These are phyloP conservation scores for Kwoniella botswanensis DNA, from an alignment of 768 basidiomycete genomes.

Conservation along the genomic window DNA sequence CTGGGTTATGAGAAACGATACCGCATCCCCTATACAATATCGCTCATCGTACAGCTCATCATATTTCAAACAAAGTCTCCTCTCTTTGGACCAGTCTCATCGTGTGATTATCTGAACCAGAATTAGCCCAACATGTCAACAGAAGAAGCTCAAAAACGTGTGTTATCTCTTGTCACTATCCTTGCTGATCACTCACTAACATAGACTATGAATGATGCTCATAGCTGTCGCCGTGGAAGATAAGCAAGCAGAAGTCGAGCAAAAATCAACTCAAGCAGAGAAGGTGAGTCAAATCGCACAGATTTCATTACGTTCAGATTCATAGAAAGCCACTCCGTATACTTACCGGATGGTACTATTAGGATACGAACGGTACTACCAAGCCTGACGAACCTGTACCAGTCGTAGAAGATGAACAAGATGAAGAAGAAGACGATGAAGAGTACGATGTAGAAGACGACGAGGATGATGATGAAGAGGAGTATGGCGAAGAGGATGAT, in stretches of 20 bases:
- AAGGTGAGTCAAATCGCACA: neutral
- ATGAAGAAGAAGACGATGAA: conserved; percentile 22
- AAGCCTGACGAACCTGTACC: conserved; percentile 1
- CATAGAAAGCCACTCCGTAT: neutral
- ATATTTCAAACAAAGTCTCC: too few species aligned
- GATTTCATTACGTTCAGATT: too few species aligned
- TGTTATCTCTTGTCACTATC: neutral
- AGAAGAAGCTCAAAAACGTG: conserved; percentile 30
- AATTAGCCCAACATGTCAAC: conserved; percentile 12
- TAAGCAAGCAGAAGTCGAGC: neutral
- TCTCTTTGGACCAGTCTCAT: too few species aligned
- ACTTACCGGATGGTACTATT: neutral
- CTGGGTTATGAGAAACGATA: neutral
- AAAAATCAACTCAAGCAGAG: neutral
- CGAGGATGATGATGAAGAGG: conserved; percentile 3
- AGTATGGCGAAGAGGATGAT: conserved; percentile 5
- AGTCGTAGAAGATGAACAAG: conserved; percentile 5
- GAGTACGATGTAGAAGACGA: conserved; percentile 22
- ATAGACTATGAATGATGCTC: neutral
- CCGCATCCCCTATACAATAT: too few species aligned
- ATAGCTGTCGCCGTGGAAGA: neutral
- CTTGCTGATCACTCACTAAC: neutral
- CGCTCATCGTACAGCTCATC: too few species aligned
- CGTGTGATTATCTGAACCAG: too few species aligned
- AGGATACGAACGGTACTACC: neutral